Evolutionary conservation across 129 eudicot genomes (phyloP), one percentile per base, ranked within the genome.

Genomic region (Gnaphalium uliginosum): DNA sequence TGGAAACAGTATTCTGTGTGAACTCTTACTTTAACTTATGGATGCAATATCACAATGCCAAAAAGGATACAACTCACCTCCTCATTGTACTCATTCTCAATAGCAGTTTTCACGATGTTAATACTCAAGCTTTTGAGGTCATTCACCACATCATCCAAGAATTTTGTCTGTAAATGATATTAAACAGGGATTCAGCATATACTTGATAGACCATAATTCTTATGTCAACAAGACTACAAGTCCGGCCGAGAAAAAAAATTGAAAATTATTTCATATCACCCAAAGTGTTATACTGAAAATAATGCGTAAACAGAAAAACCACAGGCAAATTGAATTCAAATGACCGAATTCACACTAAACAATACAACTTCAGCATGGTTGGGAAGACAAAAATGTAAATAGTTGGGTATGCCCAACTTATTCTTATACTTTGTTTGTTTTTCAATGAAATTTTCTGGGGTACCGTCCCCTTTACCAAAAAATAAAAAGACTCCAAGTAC

Each of bases 61-160:
- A 64, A 68, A 76, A 0, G 35, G 17, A 27, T 15, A 68, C 10
- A 35, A n/a, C 82, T 77, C 39, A 88, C 96, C 89, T 89, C 89
- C 24, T 69, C 84, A 39, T 80, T 77, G 68, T 74, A 78, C 68
- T 68, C 76, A 32, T 74, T 83, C 68, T 68, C 74, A 32, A 69
- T 57, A 18, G 83, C 67, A 68, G 78, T 71, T 48, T 81, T 88
- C 76, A 72, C 62, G 61, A 90, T 79, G 74, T 72, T 86, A 66
- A 77, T 35, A 78, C 96, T 88, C 80, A 83, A 74, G 86, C 82
- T 82, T 78, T 84, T 86, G 0, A 88, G 27, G 66, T 87, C 93
- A 27, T 74, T 70, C 27, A 58, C 84, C 65, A 68, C 66, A 33
- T 85, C 83, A 53, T 78, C 85, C 76, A 82, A 59, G 59, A 77